Evolutionary conservation across 352 stramenopile species (phyloP).

Genomic region (Phytophthora sansomeana): DNA sequence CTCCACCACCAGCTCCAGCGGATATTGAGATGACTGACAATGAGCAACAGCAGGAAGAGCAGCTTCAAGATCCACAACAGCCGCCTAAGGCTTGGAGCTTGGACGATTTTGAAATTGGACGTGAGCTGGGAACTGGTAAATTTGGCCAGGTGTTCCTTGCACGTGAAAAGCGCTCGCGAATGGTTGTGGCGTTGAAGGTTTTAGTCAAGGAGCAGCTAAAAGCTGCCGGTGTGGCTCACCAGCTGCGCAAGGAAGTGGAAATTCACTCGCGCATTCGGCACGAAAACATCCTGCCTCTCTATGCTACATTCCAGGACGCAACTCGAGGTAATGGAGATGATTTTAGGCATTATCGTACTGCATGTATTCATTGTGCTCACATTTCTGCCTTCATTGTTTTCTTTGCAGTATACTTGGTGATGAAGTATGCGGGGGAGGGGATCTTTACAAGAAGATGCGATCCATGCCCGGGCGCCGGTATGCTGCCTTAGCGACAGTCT

Average conservation of each 20-base stretch:
- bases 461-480: conserved; percentile 57
- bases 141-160: conserved; percentile 92
- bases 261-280: conserved; percentile 92
- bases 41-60: conserved; percentile 30
- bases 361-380: background rate
- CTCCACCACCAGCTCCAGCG: conserved; percentile 30
- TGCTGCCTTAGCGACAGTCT: background rate
- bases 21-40: conserved; percentile 38
- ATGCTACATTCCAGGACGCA: conserved; percentile 86
- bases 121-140: conserved; percentile 85
- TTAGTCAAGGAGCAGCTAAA: conserved; percentile 90
- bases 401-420: conserved; percentile 83
- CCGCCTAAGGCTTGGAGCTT: conserved; percentile 78
- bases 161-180: conserved; percentile 81
- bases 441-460: conserved; percentile 84
- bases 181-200: conserved; percentile 90
- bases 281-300: conserved; percentile 88
- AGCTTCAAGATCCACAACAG: conserved; percentile 30
- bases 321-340: conserved; percentile 47
- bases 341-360: too few species aligned
- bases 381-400: background rate
- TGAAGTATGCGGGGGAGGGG: conserved; percentile 90
- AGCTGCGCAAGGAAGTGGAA: conserved; percentile 91
- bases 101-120: conserved; percentile 88
- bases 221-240: conserved; percentile 68